Conservation (phyloP, 192 early-diverging fungal species). For the Funneliformis geosporum region DNA sequence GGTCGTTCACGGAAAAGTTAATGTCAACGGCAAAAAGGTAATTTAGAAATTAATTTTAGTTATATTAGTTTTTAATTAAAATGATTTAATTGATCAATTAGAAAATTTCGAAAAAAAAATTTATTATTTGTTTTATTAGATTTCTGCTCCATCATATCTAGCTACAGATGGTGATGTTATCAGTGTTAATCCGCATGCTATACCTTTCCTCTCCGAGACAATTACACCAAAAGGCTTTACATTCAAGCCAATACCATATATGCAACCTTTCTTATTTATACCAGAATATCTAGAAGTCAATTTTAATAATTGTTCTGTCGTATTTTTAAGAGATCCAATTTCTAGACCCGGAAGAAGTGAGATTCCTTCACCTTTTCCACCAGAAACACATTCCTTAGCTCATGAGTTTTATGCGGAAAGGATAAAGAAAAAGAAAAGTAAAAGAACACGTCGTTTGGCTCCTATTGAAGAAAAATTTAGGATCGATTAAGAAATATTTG, state of each 20-base stretch:
- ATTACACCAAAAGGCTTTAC: conserved; percentile 10
- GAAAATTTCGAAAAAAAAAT: background rate
- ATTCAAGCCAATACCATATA: conserved; percentile 71
- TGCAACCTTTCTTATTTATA: conserved; percentile 93
- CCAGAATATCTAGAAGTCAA: conserved; percentile 97
- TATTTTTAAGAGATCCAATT: conserved; percentile 87
- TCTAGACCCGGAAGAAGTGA: conserved; percentile 83
- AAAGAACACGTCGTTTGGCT: background rate
- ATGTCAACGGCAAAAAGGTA: conserved; percentile 88
- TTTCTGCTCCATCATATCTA: conserved; percentile 72
- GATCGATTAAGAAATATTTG: background rate
- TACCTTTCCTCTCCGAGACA: conserved; percentile 61
- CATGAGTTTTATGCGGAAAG: conserved; percentile 87
- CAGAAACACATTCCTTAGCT: conserved; percentile 85
- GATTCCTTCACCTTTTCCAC: conserved; percentile 92
- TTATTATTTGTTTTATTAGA: conserved; percentile 43
- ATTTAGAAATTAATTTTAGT: background rate
- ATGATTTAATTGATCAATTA: background rate
- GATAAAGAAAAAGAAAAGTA: conserved; percentile 42
- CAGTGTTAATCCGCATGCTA: conserved; percentile 73
- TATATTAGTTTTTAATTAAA: background rate
- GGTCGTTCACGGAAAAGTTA: conserved; percentile 86
- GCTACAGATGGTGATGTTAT: conserved; percentile 88
- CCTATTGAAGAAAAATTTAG: conserved; percentile 11
- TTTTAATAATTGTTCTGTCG: conserved; percentile 88